phyloP scores from a whole-genome alignment of 176 grass and related monocot genomes.

The Alloteropsis semialata region DNA sequence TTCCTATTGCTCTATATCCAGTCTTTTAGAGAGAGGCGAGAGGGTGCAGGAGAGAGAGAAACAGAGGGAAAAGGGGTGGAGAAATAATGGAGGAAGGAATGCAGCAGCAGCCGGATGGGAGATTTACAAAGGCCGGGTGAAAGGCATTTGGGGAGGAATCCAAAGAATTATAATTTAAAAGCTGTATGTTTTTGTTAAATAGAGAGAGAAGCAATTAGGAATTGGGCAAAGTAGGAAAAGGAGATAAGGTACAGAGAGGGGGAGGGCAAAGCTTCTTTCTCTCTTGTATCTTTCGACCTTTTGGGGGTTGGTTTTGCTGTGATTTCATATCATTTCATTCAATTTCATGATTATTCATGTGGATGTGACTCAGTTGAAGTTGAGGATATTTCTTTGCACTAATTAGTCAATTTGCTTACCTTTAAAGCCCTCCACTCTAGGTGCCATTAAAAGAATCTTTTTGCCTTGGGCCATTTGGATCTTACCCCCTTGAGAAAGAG shows the following conservation, averaged over 20 bases:
- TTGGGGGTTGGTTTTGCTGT: background rate
- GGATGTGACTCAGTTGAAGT: slow-evolving; percentile 27
- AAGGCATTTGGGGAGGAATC: slow-evolving; percentile 47
- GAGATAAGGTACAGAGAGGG: slow-evolving; percentile 17
- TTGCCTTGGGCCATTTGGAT: slow-evolving; percentile 26
- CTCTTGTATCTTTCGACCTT: slow-evolving; percentile 30
- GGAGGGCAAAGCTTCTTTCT: slow-evolving; percentile 28
- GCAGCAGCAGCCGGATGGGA: slow-evolving; percentile 27
- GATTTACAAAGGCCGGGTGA: slow-evolving; percentile 54
- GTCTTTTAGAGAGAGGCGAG: slow-evolving; percentile 39
- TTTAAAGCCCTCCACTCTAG: slow-evolving; percentile 39
- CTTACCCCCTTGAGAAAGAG: slow-evolving; percentile 34
- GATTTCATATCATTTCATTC: background rate
- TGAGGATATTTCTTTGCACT: slow-evolving; percentile 13
- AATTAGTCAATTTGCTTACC: slow-evolving; percentile 44
- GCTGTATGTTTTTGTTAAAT: slow-evolving; percentile 37
- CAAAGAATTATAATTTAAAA: slow-evolving; percentile 43
- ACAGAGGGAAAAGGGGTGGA: slow-evolving; percentile 43
- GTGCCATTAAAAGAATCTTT: slow-evolving; percentile 29
- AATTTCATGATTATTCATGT: slow-evolving; percentile 14
- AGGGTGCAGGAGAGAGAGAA: slow-evolving; percentile 19
- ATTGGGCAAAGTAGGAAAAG: slow-evolving; percentile 38
- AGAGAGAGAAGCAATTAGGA: slow-evolving; percentile 26
- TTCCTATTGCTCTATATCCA: slow-evolving; percentile 55
- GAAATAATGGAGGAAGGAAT: slow-evolving; percentile 53